These are phyloP conservation scores for Amborella trichopoda DNA, from an alignment of 164 flowering plant genomes.

Conservation along the genomic window DNA sequence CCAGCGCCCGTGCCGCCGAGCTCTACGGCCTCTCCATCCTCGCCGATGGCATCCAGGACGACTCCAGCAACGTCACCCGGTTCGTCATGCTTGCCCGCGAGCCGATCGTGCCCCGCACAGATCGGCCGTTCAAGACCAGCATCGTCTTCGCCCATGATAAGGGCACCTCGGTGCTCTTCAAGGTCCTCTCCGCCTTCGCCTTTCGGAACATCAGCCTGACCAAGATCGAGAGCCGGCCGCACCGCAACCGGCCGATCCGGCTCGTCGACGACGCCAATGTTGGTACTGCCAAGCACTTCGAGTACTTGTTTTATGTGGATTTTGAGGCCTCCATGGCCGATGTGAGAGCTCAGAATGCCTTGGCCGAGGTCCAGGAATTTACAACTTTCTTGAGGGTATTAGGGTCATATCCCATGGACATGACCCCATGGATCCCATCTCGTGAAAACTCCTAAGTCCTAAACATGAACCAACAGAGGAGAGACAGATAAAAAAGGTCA, in stretches of 20 bases:
- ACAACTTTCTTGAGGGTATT: conserved; percentile 32
- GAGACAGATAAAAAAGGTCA: too few species aligned
- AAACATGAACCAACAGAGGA: too few species aligned
- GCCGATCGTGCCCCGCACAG: conserved; percentile 40
- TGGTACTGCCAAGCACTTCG: conserved; percentile 53
- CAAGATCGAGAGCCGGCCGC: conserved; percentile 51
- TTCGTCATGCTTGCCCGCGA: conserved; percentile 45
- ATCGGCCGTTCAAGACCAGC: conserved; percentile 46
- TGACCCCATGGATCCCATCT: conserved; percentile 34
- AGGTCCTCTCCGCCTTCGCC: conserved; percentile 39
- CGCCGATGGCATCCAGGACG: conserved; percentile 37
- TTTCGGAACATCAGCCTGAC: conserved; percentile 35
- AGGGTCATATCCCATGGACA: conserved; percentile 47
- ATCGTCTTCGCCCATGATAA: conserved; percentile 41
- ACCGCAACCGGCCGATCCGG: conserved; percentile 26
- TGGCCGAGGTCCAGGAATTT: conserved; percentile 68
- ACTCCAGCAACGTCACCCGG: conserved; percentile 34
- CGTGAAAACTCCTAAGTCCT: too few species aligned
- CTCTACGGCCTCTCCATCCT: conserved; percentile 17
- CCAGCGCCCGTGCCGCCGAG: conserved; percentile 24
- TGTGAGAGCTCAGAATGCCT: conserved; percentile 55
- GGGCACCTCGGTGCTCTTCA: conserved; percentile 40
- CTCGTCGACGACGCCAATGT: conserved; percentile 28
- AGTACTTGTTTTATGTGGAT: conserved; percentile 68
- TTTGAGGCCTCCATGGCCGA: conserved; percentile 91